These are phyloP conservation scores for Sordariomycetes sp. DNA, from an alignment of 2,329 filamentous ascomycete genomes.

Conservation along the genomic window DNA sequence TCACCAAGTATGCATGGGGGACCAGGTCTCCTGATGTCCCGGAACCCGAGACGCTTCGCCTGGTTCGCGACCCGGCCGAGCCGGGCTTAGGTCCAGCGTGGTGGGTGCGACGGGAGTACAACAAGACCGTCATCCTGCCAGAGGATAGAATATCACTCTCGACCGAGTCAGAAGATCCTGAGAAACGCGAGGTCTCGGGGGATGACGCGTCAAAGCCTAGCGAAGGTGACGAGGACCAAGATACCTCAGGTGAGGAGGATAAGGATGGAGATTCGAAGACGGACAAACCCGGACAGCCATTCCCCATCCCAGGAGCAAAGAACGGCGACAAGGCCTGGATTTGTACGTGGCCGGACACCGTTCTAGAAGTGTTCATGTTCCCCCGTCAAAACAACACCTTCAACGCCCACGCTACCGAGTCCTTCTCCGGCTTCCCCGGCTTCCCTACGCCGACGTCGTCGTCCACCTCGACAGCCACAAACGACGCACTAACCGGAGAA, in stretches of 20 bases:
- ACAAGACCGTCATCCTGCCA: slow-evolving; percentile 45
- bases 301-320: slow-evolving; percentile 15
- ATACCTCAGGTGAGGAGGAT: slow-evolving; percentile 17
- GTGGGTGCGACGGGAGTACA: slow-evolving; percentile 38
- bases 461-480: not conserved
- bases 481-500: not conserved
- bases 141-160: slow-evolving; percentile 24
- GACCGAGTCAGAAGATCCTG: slow-evolving; percentile 3
- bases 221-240: not conserved
- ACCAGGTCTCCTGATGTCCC: slow-evolving; percentile 37
- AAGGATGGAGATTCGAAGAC: slow-evolving; percentile 8
- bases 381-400: slow-evolving; percentile 37
- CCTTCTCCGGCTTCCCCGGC: slow-evolving; percentile 3
- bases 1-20: slow-evolving; percentile 35
- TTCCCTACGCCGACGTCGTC: slow-evolving; percentile 6
- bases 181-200: not conserved
- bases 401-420: slow-evolving; percentile 1
- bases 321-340: slow-evolving; percentile 46
- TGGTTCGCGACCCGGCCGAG: slow-evolving; percentile 43
- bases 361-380: slow-evolving; percentile 47
- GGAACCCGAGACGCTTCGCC: slow-evolving; percentile 24
- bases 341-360: slow-evolving; percentile 45
- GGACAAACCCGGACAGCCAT: slow-evolving; percentile 15
- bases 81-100: slow-evolving; percentile 40
- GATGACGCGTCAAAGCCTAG: not conserved